Conservation (phyloP, 805 yeast genomes). For the Scheffersomyces stipitis region DNA sequence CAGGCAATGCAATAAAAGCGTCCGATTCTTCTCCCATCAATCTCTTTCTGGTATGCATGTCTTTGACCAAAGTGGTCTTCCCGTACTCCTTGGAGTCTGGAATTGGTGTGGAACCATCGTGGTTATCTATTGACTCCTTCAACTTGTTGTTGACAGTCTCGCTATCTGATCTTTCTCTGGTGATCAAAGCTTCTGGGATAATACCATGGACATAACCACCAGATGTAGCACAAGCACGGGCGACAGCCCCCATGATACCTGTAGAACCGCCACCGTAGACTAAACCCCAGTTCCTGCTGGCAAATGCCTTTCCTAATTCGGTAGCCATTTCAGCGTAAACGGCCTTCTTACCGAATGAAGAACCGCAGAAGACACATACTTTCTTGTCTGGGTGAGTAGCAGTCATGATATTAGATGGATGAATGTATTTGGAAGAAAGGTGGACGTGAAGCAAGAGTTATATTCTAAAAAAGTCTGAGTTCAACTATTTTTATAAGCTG, state of each 20-base stretch:
- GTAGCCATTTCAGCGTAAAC: slow-evolving; percentile 52
- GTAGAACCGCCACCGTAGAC: slow-evolving; percentile 92
- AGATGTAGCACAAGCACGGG: slow-evolving; percentile 55
- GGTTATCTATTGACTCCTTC: slow-evolving; percentile 56
- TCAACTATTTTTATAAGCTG: too few species aligned
- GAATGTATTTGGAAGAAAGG: too few species aligned
- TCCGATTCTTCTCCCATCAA: slow-evolving; percentile 85
- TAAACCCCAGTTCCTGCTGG: slow-evolving; percentile 63
- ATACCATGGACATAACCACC: slow-evolving; percentile 79
- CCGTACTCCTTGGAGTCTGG: slow-evolving; percentile 65
- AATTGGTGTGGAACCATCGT: slow-evolving; percentile 64
- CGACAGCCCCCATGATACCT: slow-evolving; percentile 78
- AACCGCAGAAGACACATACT: slow-evolving; percentile 86
- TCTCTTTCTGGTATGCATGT: slow-evolving; percentile 87
- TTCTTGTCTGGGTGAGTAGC: slow-evolving; percentile 34
- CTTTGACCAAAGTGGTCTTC: slow-evolving; percentile 74
- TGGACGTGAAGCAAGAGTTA: too few species aligned
- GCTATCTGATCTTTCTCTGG: slow-evolving; percentile 60
- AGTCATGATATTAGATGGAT: slow-evolving; percentile 24
- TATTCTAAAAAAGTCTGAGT: too few species aligned
- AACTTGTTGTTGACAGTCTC: slow-evolving; percentile 47
- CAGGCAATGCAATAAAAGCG: slow-evolving; percentile 87
- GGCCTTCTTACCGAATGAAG: slow-evolving; percentile 64
- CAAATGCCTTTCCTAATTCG: slow-evolving; percentile 59
- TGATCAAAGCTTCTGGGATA: slow-evolving; percentile 80